Percentiles rank a stretch among this genome's conserved stretches.
These are phyloP conservation scores for Leccinum pellstonianum DNA, from an alignment of 768 basidiomycete genomes.

Conservation along the genomic window DNA sequence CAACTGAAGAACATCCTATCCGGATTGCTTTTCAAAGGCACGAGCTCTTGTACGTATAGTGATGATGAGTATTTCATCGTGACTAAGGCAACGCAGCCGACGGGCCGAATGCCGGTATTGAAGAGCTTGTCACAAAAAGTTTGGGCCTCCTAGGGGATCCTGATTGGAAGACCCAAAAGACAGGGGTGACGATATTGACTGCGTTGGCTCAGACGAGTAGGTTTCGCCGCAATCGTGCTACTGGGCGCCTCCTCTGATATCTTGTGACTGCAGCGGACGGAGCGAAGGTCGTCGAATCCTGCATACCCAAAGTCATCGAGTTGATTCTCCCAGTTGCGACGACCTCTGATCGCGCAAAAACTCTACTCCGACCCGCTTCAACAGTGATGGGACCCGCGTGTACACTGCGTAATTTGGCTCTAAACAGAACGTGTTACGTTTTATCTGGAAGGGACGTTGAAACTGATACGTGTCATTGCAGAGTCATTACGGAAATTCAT, in stretches of 20 bases:
- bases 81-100: background rate
- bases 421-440: slow-evolving; percentile 8
- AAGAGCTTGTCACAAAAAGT: slow-evolving; percentile 13
- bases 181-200: slow-evolving; percentile 23
- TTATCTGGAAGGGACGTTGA: background rate
- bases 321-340: background rate
- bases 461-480: slow-evolving; percentile 2
- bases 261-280: background rate
- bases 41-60: slow-evolving; percentile 17
- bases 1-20: slow-evolving; percentile 18
- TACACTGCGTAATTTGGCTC: slow-evolving; percentile 23
- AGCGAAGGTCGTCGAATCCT: background rate
- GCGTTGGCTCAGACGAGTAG: slow-evolving; percentile 23
- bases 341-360: background rate
- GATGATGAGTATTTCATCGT: background rate
- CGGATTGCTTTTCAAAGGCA: slow-evolving; percentile 23
- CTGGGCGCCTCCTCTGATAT: background rate
- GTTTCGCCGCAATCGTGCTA: background rate
- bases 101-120: background rate
- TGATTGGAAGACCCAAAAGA: slow-evolving; percentile 24
- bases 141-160: background rate
- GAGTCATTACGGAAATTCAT: background rate
- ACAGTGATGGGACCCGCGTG: slow-evolving; percentile 27
- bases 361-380: slow-evolving; percentile 7
- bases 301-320: background rate